Evolutionary conservation across 176 grass and related monocot genomes (phyloP), one percentile per base, ranked within the genome.

Genomic region (Triticum turgidum): DNA sequence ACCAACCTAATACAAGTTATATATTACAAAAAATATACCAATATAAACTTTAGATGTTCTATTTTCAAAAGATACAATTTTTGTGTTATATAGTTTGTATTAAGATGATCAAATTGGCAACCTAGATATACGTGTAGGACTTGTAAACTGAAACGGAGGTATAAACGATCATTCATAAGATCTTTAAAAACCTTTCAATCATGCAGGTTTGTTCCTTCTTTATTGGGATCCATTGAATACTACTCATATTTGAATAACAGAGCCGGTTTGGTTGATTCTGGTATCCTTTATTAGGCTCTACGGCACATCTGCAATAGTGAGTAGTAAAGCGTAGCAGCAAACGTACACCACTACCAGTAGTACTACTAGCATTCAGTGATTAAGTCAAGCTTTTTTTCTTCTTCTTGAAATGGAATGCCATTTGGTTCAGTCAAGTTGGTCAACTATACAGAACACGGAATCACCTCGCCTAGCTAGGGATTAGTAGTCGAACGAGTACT

Each of bases 221-320:
- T 59, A 90, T 83, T 80, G 59, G 56, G 44, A 29, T 47, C 17
- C 17, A 80, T 66, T 54, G 73, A 68, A 67, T 82, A 3, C 15
- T 29, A 65, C 25, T 59, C 54, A 59, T 22, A 22, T 75, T 76
- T 51, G 73, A 76, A 76, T 52, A 25, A 14, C 25, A 52, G 73
- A 49, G 6, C 54, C 17, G 22, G 72, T 27, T 75, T 75, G 42
- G 29, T 74, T 74, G 12, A 18, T 75, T 44, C 22, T 75, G 42
- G 13, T 29, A 11, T 24, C 18, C 38, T 76, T 62, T 52, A 64
- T 52, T 39, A 29, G 59, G 63, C 69, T 90, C 62, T 62, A 89
- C 25, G 78, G 79, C 83, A 82, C 49, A 27, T 69, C 82, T 54
- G 58, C 63, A 51, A 81, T 54, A 80, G 76, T 68, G 76, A 80